A percentile compares a stretch with the other conserved stretches of the same genome.
phyloP scores from a whole-genome alignment of 495 filamentous ascomycete species.

The Tuber calosporum region DNA sequence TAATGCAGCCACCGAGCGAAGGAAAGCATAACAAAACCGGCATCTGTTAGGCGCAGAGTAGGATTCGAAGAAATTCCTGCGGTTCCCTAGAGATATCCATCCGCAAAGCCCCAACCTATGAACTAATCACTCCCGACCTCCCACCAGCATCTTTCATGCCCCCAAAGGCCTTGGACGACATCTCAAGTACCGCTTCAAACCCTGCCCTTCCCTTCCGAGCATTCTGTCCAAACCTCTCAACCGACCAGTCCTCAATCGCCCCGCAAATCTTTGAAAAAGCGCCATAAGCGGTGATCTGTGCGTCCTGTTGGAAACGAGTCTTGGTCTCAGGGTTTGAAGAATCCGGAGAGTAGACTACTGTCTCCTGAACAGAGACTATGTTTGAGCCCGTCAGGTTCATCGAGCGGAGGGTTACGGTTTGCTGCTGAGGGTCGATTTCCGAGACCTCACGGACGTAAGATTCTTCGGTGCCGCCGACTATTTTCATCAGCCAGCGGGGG shows the following conservation, averaged over 20 bases:
- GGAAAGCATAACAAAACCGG: neutral
- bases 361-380: constrained; percentile 80
- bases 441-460: constrained; percentile 90
- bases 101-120: neutral
- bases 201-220: constrained; percentile 81
- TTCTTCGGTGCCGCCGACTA: constrained; percentile 68
- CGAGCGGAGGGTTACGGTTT: constrained; percentile 89
- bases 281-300: constrained; percentile 85
- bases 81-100: neutral
- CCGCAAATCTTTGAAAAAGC: constrained; percentile 94
- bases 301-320: constrained; percentile 79
- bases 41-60: neutral
- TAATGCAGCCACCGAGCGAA: neutral
- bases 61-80: neutral
- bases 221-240: constrained; percentile 85
- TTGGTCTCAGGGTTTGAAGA: constrained; percentile 49
- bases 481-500: constrained; percentile 72
- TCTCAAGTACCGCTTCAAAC: constrained; percentile 87
- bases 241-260: constrained; percentile 82
- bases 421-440: constrained; percentile 73
- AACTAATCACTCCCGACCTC: constrained; percentile 17
- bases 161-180: constrained; percentile 84
- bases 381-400: constrained; percentile 86
- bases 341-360: constrained; percentile 69
- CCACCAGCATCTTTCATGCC: constrained; percentile 60